Evolutionary conservation across 257 asterid genomes (phyloP).

Genomic region (Nicotiana attenuata): DNA sequence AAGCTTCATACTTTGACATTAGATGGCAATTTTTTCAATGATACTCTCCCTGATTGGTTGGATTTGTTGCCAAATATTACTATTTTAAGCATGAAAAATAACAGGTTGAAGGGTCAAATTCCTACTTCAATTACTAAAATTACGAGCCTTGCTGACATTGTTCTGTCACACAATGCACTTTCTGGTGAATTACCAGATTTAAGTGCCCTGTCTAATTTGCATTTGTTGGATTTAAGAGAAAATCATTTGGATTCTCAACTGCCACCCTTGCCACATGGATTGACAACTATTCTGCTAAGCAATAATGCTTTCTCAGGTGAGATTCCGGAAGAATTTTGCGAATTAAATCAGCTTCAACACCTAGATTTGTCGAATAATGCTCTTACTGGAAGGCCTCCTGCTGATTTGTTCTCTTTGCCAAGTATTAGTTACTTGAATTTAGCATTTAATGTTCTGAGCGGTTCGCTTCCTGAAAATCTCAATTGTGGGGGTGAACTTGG

Average conservation of each 20-base stretch:
- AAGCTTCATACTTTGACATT: slow-evolving; percentile 36
- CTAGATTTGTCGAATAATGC: slow-evolving; percentile 54
- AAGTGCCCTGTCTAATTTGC: slow-evolving; percentile 30
- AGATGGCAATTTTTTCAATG: slow-evolving; percentile 64
- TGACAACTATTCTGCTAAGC: slow-evolving; percentile 28
- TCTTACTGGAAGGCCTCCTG: slow-evolving; percentile 30
- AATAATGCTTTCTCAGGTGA: slow-evolving; percentile 45
- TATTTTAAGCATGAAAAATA: slow-evolving; percentile 47
- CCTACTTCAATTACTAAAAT: slow-evolving; percentile 31
- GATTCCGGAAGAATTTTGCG: slow-evolving; percentile 43
- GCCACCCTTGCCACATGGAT: slow-evolving; percentile 41
- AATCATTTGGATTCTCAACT: slow-evolving; percentile 39
- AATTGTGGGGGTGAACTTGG: slow-evolving; percentile 41
- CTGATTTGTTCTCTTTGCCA: slow-evolving; percentile 31
- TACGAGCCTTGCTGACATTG: slow-evolving; percentile 32
- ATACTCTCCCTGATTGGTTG: slow-evolving; percentile 42
- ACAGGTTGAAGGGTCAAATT: slow-evolving; percentile 35
- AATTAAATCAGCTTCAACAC: slow-evolving; percentile 40
- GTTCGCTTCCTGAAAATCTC: slow-evolving; percentile 35
- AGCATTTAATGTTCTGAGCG: slow-evolving; percentile 42
- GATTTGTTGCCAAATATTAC: slow-evolving; percentile 39
- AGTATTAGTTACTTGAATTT: slow-evolving; percentile 36
- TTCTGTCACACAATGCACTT: slow-evolving; percentile 39
- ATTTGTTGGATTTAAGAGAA: slow-evolving; percentile 48
- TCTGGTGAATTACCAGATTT: slow-evolving; percentile 44